Evolutionary conservation across 331 rosid species (phyloP), one percentile per base, ranked within the genome.

Genomic region (Ulmus americana): DNA sequence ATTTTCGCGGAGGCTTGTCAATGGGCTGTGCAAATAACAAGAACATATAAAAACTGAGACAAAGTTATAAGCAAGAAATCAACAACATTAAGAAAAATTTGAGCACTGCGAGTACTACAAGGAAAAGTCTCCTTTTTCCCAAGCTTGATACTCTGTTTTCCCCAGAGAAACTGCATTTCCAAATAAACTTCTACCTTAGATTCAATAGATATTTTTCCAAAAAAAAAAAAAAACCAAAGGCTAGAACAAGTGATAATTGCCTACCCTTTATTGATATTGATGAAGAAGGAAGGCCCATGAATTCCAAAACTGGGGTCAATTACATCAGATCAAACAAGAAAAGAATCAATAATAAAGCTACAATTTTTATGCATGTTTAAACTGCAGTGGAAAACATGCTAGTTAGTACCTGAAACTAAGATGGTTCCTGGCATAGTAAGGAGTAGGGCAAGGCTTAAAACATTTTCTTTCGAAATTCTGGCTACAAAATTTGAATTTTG

Each of bases 341-440:
- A 2, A 49, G 28, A 12, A 39, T 20, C 39, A 15, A 47, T 10
- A 10, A 28, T 10, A 10, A 28, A 61, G 6, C 58, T 48, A 60
- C 28, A 63, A 65, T 56, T 40, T 45, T 22, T 51, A 28, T 28
- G 35, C 28, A 59, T n/a, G 10, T 38, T 77, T 59, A 55, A 77
- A 74, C 39, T 40, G 58, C 38, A 75, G 63, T 54, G 40, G 57
- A 10, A 42, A 67, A 50, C 39, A 28, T 8, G 48, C 57, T 6
- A 6, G 45, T 58, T 50, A 55, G 61, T 77, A 89, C 99, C 99
- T 84, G 99, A 89, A 78, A 94, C 87, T 70, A 67, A 39, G 76
- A 94, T 90, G 22, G 82, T 90, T 79, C 99, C 99, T 52, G 99
- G 99, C 99, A 94, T 92, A 71, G 74, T 57, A 80, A 70, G 56